A percentile compares a stretch with the other conserved stretches of the same genome.
Conservation (phyloP, 768 basidiomycete genomes). For the Pholiota microspora region DNA sequence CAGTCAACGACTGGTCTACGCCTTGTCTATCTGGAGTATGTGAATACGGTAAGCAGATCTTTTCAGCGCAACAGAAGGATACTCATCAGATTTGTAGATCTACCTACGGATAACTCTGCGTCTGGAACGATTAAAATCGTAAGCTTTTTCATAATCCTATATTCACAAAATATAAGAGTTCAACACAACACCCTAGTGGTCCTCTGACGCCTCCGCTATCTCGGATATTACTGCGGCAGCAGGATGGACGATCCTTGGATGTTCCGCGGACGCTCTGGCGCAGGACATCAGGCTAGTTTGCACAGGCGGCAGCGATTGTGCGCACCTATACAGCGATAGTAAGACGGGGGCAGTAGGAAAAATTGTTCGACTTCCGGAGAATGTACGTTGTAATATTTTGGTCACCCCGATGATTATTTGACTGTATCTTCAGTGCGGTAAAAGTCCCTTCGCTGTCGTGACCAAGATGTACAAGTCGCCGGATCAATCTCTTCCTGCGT, state of each 20-base stretch:
- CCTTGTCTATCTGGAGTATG: slow-evolving; percentile 38
- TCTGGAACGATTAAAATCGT: slow-evolving; percentile 42
- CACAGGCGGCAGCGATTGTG: slow-evolving; percentile 30
- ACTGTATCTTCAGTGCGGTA: slow-evolving; percentile 34
- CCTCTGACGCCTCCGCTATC: slow-evolving; percentile 29
- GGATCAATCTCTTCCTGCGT: slow-evolving; percentile 41
- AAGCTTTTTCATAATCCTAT: slow-evolving; percentile 11
- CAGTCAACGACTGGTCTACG: slow-evolving; percentile 42
- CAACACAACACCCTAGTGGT: slow-evolving; percentile 31
- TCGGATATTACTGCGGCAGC: slow-evolving; percentile 46
- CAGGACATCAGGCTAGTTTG: slow-evolving; percentile 54
- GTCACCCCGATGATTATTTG: background rate
- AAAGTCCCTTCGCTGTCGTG: slow-evolving; percentile 40
- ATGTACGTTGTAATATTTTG: slow-evolving; percentile 29
- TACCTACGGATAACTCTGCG: slow-evolving; percentile 27
- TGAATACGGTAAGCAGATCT: slow-evolving; percentile 29
- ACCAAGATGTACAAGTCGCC: slow-evolving; percentile 37
- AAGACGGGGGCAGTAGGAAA: slow-evolving; percentile 41
- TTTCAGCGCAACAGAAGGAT: background rate
- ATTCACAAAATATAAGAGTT: too few species aligned
- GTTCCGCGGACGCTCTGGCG: slow-evolving; percentile 33
- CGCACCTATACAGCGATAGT: slow-evolving; percentile 32
- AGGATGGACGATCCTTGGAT: slow-evolving; percentile 52
- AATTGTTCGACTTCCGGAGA: slow-evolving; percentile 51
- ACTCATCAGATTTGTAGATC: slow-evolving; percentile 18